Conservation (phyloP, 352 stramenopile genomes). For the Pythium rhizo-oryzae region DNA sequence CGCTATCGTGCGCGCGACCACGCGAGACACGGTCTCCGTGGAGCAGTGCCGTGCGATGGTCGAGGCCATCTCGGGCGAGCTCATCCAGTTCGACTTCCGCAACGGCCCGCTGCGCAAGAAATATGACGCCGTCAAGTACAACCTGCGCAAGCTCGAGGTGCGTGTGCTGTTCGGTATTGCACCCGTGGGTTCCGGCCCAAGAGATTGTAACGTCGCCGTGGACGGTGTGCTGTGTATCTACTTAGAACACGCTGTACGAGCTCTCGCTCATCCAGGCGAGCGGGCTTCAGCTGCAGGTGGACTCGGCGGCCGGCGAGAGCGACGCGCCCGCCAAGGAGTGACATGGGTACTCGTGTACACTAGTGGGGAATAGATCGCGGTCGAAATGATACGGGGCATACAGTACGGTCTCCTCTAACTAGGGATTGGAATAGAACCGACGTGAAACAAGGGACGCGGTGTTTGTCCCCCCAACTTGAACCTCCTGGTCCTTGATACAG, state of each 20-base stretch:
- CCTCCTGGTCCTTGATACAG: not conserved
- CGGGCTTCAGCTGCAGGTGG: not conserved
- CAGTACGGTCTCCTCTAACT: not conserved
- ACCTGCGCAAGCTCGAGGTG: conserved; percentile 92
- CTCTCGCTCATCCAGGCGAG: not conserved
- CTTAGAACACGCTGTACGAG: not conserved
- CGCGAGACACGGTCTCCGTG: conserved; percentile 82
- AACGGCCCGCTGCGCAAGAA: conserved; percentile 93
- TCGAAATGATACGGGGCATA: not conserved
- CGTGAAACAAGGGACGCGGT: not conserved
- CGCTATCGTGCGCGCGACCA: conserved; percentile 87
- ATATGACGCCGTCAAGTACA: conserved; percentile 96
- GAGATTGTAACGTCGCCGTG: not conserved
- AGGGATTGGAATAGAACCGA: not conserved
- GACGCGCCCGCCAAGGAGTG: not conserved
- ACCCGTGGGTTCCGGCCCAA: too few species aligned
- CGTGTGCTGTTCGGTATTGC: not conserved
- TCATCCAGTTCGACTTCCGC: conserved; percentile 95
- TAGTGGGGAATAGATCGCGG: not conserved
- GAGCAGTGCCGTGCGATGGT: conserved; percentile 84
- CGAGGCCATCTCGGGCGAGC: conserved; percentile 84
- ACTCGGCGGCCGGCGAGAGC: not conserved
- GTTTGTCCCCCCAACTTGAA: conserved; percentile 17
- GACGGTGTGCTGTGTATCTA: not conserved
- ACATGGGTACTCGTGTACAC: not conserved